These are phyloP conservation scores for Phragmites australis DNA, from an alignment of 176 grass and related monocot genomes.

Conservation along the genomic window DNA sequence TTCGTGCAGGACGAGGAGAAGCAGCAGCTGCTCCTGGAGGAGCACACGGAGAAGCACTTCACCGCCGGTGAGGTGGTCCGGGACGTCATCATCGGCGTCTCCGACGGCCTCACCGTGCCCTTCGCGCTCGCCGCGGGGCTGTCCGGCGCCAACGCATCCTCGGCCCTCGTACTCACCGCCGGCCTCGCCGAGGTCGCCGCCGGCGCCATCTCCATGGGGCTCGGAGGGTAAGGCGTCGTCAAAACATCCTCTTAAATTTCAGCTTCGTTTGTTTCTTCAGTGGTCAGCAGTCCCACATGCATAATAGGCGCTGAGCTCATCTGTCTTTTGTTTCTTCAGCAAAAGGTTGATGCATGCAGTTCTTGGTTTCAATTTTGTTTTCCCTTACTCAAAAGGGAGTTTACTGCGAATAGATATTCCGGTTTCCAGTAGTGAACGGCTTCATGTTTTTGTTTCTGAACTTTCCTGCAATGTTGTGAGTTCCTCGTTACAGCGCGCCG, in stretches of 20 bases:
- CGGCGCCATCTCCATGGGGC: conserved; percentile 98
- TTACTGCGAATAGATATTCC: too few relatives aligned
- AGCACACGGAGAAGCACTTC: conserved; percentile 93
- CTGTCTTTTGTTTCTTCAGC: not conserved
- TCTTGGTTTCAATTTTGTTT: not conserved
- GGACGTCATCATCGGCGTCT: conserved; percentile 95
- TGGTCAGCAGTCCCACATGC: not conserved
- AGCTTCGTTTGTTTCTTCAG: not conserved
- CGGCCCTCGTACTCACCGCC: conserved; percentile 82
- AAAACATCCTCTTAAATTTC: not conserved
- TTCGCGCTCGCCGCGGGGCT: conserved; percentile 93
- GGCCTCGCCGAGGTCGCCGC: conserved; percentile 90
- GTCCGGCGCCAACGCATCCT: conserved; percentile 73
- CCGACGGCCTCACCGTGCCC: conserved; percentile 94
- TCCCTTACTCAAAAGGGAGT: not conserved
- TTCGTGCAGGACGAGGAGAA: conserved; percentile 51
- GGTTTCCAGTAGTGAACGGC: too few relatives aligned
- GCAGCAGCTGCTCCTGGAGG: conserved; percentile 54
- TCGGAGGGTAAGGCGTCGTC: conserved; percentile 68
- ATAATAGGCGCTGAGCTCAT: not conserved
- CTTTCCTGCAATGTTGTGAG: not conserved
- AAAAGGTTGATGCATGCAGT: not conserved
- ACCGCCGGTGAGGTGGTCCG: conserved; percentile 81
- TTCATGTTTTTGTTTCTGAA: not conserved
- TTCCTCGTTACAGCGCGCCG: not conserved